Base-by-base conservation (phyloP, 768 basidiomycete species). In the Tricholoma terreum region DNA sequence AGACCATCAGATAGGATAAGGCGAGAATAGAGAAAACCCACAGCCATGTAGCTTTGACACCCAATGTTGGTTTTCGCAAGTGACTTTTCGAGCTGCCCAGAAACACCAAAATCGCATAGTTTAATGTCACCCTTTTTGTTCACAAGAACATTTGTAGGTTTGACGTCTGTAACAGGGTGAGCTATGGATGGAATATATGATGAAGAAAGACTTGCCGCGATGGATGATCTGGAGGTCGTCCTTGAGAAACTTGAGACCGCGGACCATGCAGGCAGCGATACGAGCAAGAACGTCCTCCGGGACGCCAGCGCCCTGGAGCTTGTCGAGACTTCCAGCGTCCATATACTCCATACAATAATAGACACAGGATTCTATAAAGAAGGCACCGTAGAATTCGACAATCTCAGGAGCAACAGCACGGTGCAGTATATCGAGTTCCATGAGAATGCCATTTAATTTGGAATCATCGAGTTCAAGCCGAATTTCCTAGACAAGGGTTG, bases 321-420 rank as follows among this genome's bases (percentile, higher is more conserved):
- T 91, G 70, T 98, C 97, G 48, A 99, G 81, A 38, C 87, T 90
- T n/a, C 95, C 94, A 10, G 94, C 95, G 69, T 99, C 96, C 97
- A 99, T 99, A 75, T 88, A 92, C 77, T 99, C 97, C 95, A 98
- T 98, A 74, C 95, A 98, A 71, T 97, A 98, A 75, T 99, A 98
- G 21, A 99, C 97, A 71, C 96, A 99, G n/a, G 92, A 92, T 69
- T 99, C 97, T 73, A 97, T 94, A 73, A 97, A 98, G 78, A 99
- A 99, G 4, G 97, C 97, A 43, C 97, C 97, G 69, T 96, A 98
- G 65, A 99, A 99, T 59, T 98, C 97, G 66, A 99, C 92, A 62
- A 98, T 98, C 67, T 92, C 86, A 2, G 90, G 90, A 8, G 90
- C 86, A 43, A 88, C 82, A 3, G 95, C 95, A 17, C 94, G 91